Evolutionary conservation across 176 grass and related monocot species (phyloP).

Genomic region (Phragmites australis): DNA sequence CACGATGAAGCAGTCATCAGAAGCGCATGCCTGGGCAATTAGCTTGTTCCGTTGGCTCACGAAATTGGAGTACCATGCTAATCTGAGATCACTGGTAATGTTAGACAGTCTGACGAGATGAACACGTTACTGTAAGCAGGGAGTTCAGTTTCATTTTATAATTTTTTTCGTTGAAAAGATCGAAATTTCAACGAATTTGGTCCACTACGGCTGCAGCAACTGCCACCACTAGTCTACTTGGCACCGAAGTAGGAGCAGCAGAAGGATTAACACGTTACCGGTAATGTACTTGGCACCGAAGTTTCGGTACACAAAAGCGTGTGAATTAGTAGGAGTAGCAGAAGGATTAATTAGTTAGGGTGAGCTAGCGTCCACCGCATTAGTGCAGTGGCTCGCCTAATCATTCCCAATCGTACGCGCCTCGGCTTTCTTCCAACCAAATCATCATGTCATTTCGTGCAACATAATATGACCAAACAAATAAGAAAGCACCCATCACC

Average conservation of each 20-base stretch:
- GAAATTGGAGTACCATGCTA: not conserved
- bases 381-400: conserved; percentile 1
- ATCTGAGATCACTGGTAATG: not conserved
- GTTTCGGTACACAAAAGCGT: conserved; percentile 32
- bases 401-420: conserved; percentile 32
- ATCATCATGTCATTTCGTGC: conserved; percentile 38
- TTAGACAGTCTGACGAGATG: too few species aligned
- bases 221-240: too few species aligned
- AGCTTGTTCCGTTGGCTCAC: too few species aligned
- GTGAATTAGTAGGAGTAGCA: not conserved
- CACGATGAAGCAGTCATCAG: not conserved
- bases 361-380: not conserved
- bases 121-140: too few species aligned
- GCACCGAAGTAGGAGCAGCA: too few species aligned
- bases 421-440: conserved; percentile 24
- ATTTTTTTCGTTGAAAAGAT: too few species aligned
- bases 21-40: not conserved
- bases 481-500: not conserved
- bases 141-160: too few species aligned
- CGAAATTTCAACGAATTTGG: too few species aligned
- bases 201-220: too few species aligned
- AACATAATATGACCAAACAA: conserved; percentile 1
- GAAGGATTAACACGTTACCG: not conserved
- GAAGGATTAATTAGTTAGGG: not conserved
- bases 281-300: conserved; percentile 24